Conservation (phyloP, 495 filamentous ascomycete genomes). For the Aspergillus carlsbadensis region DNA sequence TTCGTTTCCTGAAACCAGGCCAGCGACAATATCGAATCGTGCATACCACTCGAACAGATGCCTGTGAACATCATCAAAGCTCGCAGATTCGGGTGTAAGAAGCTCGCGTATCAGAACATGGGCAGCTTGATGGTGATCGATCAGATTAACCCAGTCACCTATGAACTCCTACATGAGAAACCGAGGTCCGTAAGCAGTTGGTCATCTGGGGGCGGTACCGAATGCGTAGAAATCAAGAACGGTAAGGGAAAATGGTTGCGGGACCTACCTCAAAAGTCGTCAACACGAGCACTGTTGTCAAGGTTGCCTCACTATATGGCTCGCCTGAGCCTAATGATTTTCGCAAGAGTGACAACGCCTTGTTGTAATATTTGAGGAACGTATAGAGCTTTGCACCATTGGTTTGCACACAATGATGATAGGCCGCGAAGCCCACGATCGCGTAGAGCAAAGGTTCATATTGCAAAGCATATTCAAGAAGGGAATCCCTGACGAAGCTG, state of each 20-base stretch:
- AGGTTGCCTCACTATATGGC: slow-evolving; percentile 67
- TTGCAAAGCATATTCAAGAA: slow-evolving; percentile 69
- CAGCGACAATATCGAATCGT: slow-evolving; percentile 82
- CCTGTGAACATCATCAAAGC: slow-evolving; percentile 63
- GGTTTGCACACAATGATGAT: slow-evolving; percentile 71
- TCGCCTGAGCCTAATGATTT: slow-evolving; percentile 67
- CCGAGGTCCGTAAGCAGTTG: slow-evolving; percentile 32
- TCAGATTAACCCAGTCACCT: slow-evolving; percentile 89
- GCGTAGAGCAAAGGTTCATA: slow-evolving; percentile 86
- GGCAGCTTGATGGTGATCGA: slow-evolving; percentile 90
- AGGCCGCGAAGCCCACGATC: slow-evolving; percentile 87
- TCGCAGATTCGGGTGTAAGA: slow-evolving; percentile 74
- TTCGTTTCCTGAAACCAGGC: slow-evolving; percentile 76
- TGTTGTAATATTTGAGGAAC: slow-evolving; percentile 89
- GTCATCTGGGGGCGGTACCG: no score
- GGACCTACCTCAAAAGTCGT: slow-evolving; percentile 83
- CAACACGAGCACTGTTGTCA: slow-evolving; percentile 88
- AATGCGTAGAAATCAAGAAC: no score
- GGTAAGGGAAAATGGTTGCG: not conserved
- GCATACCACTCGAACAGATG: slow-evolving; percentile 83
- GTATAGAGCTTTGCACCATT: slow-evolving; percentile 69
- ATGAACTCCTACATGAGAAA: slow-evolving; percentile 74
- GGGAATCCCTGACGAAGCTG: slow-evolving; percentile 68
- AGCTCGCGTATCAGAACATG: slow-evolving; percentile 75
- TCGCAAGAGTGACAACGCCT: slow-evolving; percentile 74